Conservation (phyloP, 2,329 filamentous ascomycete genomes). For the Immersiporthe knoxdaviesiana region DNA sequence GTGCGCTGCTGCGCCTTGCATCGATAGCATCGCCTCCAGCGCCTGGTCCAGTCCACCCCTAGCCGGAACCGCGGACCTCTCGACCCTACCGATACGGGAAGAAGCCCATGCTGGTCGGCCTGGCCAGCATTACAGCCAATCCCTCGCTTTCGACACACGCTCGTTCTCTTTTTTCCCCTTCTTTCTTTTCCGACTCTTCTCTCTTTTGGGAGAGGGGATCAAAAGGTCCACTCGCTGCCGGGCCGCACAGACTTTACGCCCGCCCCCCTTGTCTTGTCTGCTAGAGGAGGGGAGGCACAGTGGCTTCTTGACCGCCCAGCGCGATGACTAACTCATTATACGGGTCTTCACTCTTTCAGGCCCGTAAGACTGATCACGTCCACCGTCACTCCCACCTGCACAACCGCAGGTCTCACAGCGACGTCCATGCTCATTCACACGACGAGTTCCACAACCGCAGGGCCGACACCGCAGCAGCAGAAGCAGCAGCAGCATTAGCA, state of each 20-base stretch:
- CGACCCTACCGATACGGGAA: constrained; percentile 22
- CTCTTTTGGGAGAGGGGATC: background rate
- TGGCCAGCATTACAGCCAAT: constrained; percentile 18
- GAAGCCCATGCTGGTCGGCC: constrained; percentile 23
- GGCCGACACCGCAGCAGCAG: constrained; percentile 26
- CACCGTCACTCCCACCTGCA: constrained; percentile 36
- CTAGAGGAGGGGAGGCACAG: constrained; percentile 26
- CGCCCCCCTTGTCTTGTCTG: constrained; percentile 13
- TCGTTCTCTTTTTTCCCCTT: constrained; percentile 26
- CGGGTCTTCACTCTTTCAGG: constrained; percentile 55
- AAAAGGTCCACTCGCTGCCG: constrained; percentile 18
- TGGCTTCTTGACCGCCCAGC: constrained; percentile 41
- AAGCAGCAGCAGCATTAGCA: too few species aligned
- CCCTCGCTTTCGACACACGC: constrained; percentile 17
- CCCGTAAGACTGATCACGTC: constrained; percentile 40
- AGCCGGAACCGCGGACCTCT: background rate
- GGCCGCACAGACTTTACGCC: constrained; percentile 1
- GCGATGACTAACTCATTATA: constrained; percentile 50
- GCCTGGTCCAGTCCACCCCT: constrained; percentile 7
- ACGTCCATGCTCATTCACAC: constrained; percentile 36
- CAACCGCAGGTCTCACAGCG: constrained; percentile 31
- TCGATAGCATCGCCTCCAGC: constrained; percentile 12
- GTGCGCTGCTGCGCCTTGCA: constrained; percentile 22
- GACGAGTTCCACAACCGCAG: constrained; percentile 37
- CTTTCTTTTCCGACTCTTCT: too few species aligned